Evolutionary conservation across 495 filamentous ascomycete genomes (phyloP).

Genomic region (Sordaria brevicollis): DNA sequence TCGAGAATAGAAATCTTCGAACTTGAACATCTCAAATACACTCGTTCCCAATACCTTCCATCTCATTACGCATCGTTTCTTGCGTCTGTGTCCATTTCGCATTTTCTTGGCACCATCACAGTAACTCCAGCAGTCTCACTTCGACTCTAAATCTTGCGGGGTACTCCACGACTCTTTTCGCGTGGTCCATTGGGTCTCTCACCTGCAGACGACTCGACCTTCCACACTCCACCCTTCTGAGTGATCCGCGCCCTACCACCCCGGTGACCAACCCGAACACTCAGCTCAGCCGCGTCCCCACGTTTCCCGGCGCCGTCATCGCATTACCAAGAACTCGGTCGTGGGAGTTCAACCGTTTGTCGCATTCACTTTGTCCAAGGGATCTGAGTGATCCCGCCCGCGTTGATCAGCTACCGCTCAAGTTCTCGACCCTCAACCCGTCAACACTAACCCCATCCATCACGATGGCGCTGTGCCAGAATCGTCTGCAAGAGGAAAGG

Average conservation of each 20-base stretch:
- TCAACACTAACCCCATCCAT: not conserved
- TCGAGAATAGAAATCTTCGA: not conserved
- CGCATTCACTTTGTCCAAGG: not conserved
- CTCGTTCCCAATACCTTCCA: not conserved
- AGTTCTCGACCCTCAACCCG: constrained; percentile 2
- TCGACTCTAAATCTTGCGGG: not conserved
- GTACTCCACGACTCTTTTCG: not conserved
- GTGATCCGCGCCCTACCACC: not conserved
- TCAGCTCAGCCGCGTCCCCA: constrained; percentile 11
- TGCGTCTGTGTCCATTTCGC: not conserved
- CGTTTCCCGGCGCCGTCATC: constrained; percentile 7
- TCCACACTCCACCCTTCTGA: constrained; percentile 9
- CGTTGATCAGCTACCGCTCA: constrained; percentile 8
- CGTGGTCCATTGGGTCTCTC: constrained; percentile 4
- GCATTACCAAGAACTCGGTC: not conserved
- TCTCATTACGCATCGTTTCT: not conserved
- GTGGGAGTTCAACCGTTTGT: not conserved
- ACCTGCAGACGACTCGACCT: constrained; percentile 9
- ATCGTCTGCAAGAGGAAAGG: constrained; percentile 87
- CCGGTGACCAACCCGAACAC: constrained; percentile 9
- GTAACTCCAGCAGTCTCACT: not conserved
- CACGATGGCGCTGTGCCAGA: constrained; percentile 77
- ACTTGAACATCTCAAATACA: not conserved
- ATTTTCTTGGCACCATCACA: not conserved
- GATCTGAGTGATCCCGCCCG: not conserved